Percentiles rank a stretch among this genome's conserved stretches.
Conservation (phyloP, 805 yeast species). For the Candida hungchunana region DNA sequence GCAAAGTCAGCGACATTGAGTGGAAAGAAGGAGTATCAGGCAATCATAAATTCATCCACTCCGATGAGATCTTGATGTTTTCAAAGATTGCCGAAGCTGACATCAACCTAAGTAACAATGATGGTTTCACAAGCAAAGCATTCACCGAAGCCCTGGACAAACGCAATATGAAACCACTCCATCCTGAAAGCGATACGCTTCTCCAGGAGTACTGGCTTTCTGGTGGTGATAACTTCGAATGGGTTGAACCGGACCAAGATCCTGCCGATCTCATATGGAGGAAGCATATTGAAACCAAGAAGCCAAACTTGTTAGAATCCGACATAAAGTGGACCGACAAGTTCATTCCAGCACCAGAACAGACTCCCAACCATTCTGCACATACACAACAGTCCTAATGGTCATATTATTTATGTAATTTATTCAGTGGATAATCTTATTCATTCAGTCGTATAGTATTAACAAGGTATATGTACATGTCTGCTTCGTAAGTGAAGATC, state of each 20-base stretch:
- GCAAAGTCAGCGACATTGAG: conserved; percentile 50
- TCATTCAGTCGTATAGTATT: too few relatives aligned
- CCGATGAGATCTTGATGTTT: conserved; percentile 66
- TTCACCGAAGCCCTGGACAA: conserved; percentile 11
- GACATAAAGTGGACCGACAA: conserved; percentile 22
- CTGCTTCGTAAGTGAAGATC: too few relatives aligned
- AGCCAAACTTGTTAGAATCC: conserved; percentile 13
- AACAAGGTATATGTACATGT: too few relatives aligned
- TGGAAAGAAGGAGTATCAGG: conserved; percentile 67
- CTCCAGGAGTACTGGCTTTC: conserved; percentile 83
- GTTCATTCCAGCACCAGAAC: conserved; percentile 12
- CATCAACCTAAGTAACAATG: conserved; percentile 16
- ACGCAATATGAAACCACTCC: conserved; percentile 20
- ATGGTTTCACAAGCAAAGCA: conserved; percentile 17
- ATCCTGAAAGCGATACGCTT: conserved; percentile 61
- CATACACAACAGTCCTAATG: background rate
- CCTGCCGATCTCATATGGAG: conserved; percentile 58
- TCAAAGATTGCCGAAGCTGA: conserved; percentile 64
- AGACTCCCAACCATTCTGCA: too few relatives aligned
- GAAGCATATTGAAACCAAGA: conserved; percentile 9
- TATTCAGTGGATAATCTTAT: too few relatives aligned
- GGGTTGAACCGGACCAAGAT: conserved; percentile 90
- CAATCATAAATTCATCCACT: conserved; percentile 57
- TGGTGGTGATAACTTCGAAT: conserved; percentile 81
- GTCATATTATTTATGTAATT: background rate